A percentile compares a stretch with the other conserved stretches of the same genome.
Evolutionary conservation across 805 yeast genomes (phyloP).

Genomic region (Candida khao-thaluensis): DNA sequence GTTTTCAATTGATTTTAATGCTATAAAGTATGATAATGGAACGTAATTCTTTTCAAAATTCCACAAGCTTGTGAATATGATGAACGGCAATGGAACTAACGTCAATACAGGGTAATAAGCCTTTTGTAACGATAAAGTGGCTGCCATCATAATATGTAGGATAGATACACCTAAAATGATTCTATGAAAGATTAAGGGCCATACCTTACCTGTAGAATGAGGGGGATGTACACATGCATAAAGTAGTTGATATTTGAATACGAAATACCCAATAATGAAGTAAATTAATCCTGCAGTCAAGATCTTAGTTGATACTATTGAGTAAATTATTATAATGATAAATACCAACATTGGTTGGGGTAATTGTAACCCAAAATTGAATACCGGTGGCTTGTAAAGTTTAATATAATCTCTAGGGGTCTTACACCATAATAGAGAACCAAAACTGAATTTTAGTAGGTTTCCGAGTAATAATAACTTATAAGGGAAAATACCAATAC

Average conservation of each 20-base stretch:
- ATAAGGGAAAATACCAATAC: constrained; percentile 87
- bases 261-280: constrained; percentile 81
- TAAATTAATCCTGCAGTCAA: constrained; percentile 80
- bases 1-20: constrained; percentile 73
- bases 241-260: constrained; percentile 85
- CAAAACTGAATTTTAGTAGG: constrained; percentile 64
- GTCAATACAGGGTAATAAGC: constrained; percentile 74
- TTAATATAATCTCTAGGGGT: constrained; percentile 82
- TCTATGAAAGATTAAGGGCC: constrained; percentile 88
- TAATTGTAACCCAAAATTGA: constrained; percentile 85
- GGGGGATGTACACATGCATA: constrained; percentile 94
- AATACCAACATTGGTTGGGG: constrained; percentile 90
- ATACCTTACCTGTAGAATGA: constrained; percentile 93
- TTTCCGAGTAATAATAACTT: constrained; percentile 80
- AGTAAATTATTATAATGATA: constrained; percentile 80
- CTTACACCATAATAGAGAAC: constrained; percentile 57
- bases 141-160: constrained; percentile 91
- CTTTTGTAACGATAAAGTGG: constrained; percentile 76
- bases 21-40: constrained; percentile 83
- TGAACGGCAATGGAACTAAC: constrained; percentile 72
- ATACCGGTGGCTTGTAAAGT: constrained; percentile 82
- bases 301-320: constrained; percentile 86
- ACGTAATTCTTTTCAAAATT: constrained; percentile 77
- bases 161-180: constrained; percentile 75
- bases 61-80: constrained; percentile 66